Percentiles rank a stretch among this genome's conserved stretches.
Evolutionary conservation across 2,329 filamentous ascomycete species (phyloP).

Genomic region (Ilyonectria sp.): DNA sequence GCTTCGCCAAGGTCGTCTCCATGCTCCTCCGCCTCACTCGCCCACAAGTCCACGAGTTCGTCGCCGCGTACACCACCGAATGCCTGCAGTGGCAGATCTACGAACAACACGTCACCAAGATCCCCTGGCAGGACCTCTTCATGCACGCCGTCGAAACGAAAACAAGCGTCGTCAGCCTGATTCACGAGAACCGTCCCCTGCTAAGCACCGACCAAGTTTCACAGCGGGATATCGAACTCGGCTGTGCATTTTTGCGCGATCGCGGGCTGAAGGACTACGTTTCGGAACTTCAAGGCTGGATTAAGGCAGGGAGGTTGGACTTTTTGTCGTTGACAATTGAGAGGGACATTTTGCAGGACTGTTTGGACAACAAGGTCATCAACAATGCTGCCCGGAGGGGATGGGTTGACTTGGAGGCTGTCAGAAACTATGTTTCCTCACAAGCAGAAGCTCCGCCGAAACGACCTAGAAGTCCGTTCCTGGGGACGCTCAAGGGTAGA

Average conservation of each 20-base stretch:
- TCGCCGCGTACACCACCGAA: slow-evolving; percentile 42
- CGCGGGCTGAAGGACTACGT: slow-evolving; percentile 15
- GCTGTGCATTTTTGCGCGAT: slow-evolving; percentile 35
- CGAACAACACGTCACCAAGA: slow-evolving; percentile 32
- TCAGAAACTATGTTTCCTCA: neutral
- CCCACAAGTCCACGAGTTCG: slow-evolving; percentile 43
- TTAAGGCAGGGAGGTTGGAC: slow-evolving; percentile 23
- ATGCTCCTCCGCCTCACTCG: slow-evolving; percentile 39
- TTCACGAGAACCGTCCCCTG: slow-evolving; percentile 39
- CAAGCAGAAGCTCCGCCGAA: neutral
- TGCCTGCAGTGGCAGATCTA: slow-evolving; percentile 38
- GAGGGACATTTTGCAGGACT: slow-evolving; percentile 43
- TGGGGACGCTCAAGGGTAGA: slow-evolving; percentile 11
- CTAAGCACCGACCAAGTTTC: slow-evolving; percentile 45
- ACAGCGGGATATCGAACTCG: slow-evolving; percentile 33
- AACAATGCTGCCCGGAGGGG: slow-evolving; percentile 21
- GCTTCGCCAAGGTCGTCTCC: slow-evolving; percentile 38
- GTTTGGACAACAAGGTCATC: slow-evolving; percentile 35
- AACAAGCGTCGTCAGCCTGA: slow-evolving; percentile 25
- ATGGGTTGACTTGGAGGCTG: slow-evolving; percentile 31
- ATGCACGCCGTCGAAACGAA: slow-evolving; percentile 26
- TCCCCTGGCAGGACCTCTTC: slow-evolving; percentile 30
- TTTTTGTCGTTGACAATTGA: slow-evolving; percentile 48
- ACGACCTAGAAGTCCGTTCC: slow-evolving; percentile 19
- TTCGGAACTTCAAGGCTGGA: slow-evolving; percentile 34